Conservation (phyloP, 768 basidiomycete genomes). For the Cystobasidium tubakii region DNA sequence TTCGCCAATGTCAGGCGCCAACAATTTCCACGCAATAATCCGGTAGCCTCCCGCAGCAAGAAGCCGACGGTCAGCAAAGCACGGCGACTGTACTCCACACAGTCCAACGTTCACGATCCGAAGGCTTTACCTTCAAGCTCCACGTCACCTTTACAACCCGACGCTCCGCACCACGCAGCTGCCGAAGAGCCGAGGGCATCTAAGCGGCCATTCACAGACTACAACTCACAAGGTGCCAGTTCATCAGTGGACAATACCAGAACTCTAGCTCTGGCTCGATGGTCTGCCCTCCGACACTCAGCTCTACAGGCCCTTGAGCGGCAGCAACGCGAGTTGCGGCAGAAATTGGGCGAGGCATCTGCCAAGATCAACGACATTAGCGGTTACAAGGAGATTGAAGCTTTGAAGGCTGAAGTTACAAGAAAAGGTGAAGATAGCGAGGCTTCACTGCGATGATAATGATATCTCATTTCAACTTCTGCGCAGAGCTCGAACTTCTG, state of each 20-base stretch:
- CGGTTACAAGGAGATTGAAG: slow-evolving; percentile 85
- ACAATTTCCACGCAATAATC: background rate
- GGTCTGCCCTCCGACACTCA: slow-evolving; percentile 3
- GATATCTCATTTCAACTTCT: slow-evolving; percentile 29
- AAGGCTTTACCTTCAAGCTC: background rate
- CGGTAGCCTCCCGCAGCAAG: background rate
- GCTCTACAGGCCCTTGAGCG: slow-evolving; percentile 6
- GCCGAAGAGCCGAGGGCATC: background rate
- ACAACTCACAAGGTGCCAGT: background rate
- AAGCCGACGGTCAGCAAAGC: background rate
- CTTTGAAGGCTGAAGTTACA: slow-evolving; percentile 67
- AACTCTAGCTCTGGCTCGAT: background rate
- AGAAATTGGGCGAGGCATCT: background rate
- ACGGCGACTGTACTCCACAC: background rate
- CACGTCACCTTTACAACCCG: background rate
- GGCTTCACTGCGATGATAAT: background rate
- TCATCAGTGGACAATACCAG: background rate
- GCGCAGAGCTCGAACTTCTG: slow-evolving; percentile 67
- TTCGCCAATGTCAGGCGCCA: slow-evolving; percentile 3
- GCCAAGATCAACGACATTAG: slow-evolving; percentile 47
- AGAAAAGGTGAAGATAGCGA: slow-evolving; percentile 64
- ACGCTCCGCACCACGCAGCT: background rate
- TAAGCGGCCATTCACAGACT: background rate
- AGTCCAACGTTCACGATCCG: background rate
- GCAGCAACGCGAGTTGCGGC: background rate